Conservation (phyloP, 2,329 filamentous ascomycete genomes). For the Fusarium veterinarium region DNA sequence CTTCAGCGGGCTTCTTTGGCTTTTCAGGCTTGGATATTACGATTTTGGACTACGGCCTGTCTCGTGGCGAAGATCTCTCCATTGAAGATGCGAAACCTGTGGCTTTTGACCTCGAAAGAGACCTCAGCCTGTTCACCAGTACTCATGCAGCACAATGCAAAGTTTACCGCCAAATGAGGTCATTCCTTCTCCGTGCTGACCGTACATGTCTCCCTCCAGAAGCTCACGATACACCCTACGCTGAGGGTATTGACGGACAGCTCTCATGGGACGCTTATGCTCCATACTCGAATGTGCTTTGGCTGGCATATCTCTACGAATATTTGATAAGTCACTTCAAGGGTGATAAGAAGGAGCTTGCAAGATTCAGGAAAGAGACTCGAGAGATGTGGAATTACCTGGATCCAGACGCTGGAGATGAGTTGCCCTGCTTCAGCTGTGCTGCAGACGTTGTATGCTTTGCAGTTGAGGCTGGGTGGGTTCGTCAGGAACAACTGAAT, state of each 20-base stretch:
- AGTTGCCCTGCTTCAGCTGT: conserved; percentile 63
- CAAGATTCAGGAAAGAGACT: conserved; percentile 60
- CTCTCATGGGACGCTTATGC: conserved; percentile 66
- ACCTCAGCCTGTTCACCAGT: conserved; percentile 69
- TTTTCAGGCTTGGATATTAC: conserved; percentile 72
- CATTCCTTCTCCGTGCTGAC: conserved; percentile 64
- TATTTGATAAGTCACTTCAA: conserved; percentile 62
- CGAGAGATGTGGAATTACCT: conserved; percentile 66
- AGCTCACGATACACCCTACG: conserved; percentile 60
- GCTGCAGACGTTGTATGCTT: conserved; percentile 68
- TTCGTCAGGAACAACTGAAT: conserved; percentile 63
- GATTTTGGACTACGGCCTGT: conserved; percentile 74
- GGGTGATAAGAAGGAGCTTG: conserved; percentile 59
- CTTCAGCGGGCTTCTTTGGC: conserved; percentile 59
- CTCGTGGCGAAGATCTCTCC: conserved; percentile 62
- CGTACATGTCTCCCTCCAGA: conserved; percentile 61
- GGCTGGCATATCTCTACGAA: conserved; percentile 71
- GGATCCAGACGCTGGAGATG: conserved; percentile 60
- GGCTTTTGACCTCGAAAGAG: conserved; percentile 69
- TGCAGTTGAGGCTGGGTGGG: conserved; percentile 68
- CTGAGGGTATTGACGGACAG: conserved; percentile 57
- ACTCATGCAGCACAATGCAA: conserved; percentile 69
- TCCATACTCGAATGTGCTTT: conserved; percentile 74
- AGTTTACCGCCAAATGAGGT: conserved; percentile 72
- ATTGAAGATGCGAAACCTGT: conserved; percentile 54